These are phyloP conservation scores for Microstegium vimineum DNA, from an alignment of 176 grass and related monocot genomes.

Conservation along the genomic window DNA sequence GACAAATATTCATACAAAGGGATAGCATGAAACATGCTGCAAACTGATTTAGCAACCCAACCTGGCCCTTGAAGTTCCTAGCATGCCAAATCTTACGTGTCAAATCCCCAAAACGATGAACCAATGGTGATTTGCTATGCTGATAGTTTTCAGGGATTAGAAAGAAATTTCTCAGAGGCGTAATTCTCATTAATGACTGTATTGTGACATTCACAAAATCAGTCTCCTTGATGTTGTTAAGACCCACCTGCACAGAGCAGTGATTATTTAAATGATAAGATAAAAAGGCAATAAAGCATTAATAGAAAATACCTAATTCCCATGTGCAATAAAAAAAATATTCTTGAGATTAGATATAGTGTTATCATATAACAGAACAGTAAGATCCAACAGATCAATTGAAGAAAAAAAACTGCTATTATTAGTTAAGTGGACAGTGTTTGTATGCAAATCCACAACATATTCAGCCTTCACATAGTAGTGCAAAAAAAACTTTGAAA, in stretches of 20 bases:
- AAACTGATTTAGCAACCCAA: slow-evolving; percentile 29
- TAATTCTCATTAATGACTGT: slow-evolving; percentile 94
- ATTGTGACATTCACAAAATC: slow-evolving; percentile 98
- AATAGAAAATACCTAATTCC: background rate
- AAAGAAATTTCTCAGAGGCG: slow-evolving; percentile 98
- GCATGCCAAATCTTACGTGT: slow-evolving; percentile 98
- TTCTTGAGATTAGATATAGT: background rate
- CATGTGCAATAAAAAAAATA: background rate
- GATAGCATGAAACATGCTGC: background rate
- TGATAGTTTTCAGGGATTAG: slow-evolving; percentile 95
- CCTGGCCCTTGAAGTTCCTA: slow-evolving; percentile 98
- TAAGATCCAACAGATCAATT: background rate
- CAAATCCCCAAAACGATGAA: slow-evolving; percentile 94
- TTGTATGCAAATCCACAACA: background rate
- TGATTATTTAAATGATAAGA: slow-evolving; percentile 15
- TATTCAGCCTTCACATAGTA: background rate
- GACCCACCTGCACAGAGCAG: slow-evolving; percentile 71
- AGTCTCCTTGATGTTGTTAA: slow-evolving; percentile 99
- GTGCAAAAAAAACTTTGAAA: background rate
- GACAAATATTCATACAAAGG: background rate
- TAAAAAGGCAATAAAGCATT: background rate
- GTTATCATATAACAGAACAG: background rate
- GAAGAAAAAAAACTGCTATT: background rate
- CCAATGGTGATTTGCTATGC: slow-evolving; percentile 84
- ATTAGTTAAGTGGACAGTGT: background rate